phyloP scores from a whole-genome alignment of 2,329 filamentous ascomycete genomes.

The Nannizzia gypsea region DNA sequence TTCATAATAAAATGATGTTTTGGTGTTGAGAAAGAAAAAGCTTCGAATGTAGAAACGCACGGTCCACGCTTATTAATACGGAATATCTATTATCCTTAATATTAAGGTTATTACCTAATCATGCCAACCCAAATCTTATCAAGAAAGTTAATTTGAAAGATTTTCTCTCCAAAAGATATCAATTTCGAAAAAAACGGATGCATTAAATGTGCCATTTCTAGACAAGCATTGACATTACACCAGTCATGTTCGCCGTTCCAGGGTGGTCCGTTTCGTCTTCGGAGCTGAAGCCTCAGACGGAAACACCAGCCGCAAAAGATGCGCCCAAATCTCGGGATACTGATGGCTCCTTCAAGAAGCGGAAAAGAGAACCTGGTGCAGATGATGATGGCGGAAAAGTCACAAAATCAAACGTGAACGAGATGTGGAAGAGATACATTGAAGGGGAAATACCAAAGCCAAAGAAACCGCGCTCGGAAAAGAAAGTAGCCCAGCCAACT shows the following conservation, averaged over 20 bases:
- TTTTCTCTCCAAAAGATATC: background rate
- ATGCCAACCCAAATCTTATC: background rate
- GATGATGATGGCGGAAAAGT: slow-evolving; percentile 32
- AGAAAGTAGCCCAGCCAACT: slow-evolving; percentile 8
- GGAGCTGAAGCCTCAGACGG: slow-evolving; percentile 57
- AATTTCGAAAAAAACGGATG: background rate
- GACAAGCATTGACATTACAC: background rate
- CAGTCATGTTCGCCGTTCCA: slow-evolving; percentile 69
- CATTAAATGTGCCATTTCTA: background rate
- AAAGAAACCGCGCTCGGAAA: slow-evolving; percentile 26
- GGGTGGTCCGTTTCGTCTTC: slow-evolving; percentile 77
- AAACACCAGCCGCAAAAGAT: slow-evolving; percentile 49
- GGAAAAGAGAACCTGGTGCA: slow-evolving; percentile 40
- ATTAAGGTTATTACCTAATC: background rate
- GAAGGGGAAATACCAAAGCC: slow-evolving; percentile 47
- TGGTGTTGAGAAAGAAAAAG: background rate
- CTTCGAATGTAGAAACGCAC: background rate
- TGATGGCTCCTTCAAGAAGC: slow-evolving; percentile 24
- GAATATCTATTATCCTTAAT: background rate
- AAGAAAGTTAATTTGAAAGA: background rate
- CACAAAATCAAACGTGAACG: slow-evolving; percentile 58
- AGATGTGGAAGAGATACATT: slow-evolving; percentile 69
- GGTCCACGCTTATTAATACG: too few species aligned
- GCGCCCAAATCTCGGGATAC: slow-evolving; percentile 37
- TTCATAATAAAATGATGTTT: too few species aligned